Percentiles rank a stretch among this genome's conserved stretches.
These are phyloP conservation scores for Priceomyces fermenticarens DNA, from an alignment of 805 yeast species.

Conservation along the genomic window DNA sequence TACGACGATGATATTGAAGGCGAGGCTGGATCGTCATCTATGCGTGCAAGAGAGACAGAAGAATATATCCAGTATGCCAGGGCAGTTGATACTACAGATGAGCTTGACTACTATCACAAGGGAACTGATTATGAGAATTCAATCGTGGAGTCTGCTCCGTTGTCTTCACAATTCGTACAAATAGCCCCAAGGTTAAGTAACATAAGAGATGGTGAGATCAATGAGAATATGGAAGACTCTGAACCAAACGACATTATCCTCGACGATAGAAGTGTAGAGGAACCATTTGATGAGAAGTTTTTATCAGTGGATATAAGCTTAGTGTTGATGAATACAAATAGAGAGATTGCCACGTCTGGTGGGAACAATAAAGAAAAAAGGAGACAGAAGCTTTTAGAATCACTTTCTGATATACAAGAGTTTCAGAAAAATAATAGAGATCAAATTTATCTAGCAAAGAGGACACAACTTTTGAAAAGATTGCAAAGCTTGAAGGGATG, in stretches of 20 bases:
- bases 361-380: constrained; percentile 20
- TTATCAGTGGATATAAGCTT: background rate
- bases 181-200: constrained; percentile 10
- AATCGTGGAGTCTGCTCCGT: constrained; percentile 5
- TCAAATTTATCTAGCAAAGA: constrained; percentile 18
- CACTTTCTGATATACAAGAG: constrained; percentile 15
- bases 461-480: constrained; percentile 21
- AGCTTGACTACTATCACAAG: constrained; percentile 15
- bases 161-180: constrained; percentile 3
- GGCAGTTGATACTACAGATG: constrained; percentile 20
- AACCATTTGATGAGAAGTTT: background rate
- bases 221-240: background rate
- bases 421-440: constrained; percentile 14
- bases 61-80: constrained; percentile 23
- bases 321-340: constrained; percentile 3
- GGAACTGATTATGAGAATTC: background rate
- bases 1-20: constrained; percentile 8
- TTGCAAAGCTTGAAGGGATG: constrained; percentile 24
- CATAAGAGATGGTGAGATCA: constrained; percentile 2
- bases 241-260: background rate
- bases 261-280: too few relatives aligned
- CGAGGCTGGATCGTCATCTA: constrained; percentile 1
- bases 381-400: constrained; percentile 16
- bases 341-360: constrained; percentile 11
- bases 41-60: constrained; percentile 12